phyloP scores from a whole-genome alignment of 352 stramenopile species.

The Peronospora farinosa region DNA sequence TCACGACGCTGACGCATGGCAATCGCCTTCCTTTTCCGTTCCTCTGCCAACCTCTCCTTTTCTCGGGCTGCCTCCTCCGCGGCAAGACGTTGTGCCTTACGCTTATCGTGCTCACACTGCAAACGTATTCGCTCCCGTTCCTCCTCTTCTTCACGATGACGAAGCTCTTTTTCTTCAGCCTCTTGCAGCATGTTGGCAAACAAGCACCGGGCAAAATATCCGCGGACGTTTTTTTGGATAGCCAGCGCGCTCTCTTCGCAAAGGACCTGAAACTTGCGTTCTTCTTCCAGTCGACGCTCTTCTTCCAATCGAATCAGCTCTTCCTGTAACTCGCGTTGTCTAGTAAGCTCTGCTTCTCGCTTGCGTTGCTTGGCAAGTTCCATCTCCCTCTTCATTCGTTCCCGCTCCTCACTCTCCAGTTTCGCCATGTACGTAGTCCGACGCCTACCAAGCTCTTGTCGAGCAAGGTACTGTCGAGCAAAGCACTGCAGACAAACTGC shows the following conservation, averaged over 20 bases:
- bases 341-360: conserved; percentile 13
- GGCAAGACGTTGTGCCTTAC: conserved; percentile 23
- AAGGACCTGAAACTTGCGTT: conserved; percentile 11
- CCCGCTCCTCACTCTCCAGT: conserved; percentile 31
- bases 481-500: conserved; percentile 48
- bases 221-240: conserved; percentile 43
- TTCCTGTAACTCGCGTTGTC: conserved; percentile 30
- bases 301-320: conserved; percentile 27
- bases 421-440: conserved; percentile 33
- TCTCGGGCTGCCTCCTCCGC: conserved; percentile 36
- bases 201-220: conserved; percentile 40
- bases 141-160: conserved; percentile 40
- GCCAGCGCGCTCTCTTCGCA: conserved; percentile 32
- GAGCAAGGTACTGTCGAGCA: conserved; percentile 32
- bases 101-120: conserved; percentile 29
- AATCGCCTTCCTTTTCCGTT: conserved; percentile 29
- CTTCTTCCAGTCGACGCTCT: conserved; percentile 35
- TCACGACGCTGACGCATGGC: conserved; percentile 29
- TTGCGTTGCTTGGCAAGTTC: conserved; percentile 27
- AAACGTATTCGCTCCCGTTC: conserved; percentile 35
- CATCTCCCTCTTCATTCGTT: conserved; percentile 30
- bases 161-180: conserved; percentile 32
- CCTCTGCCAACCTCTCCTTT: conserved; percentile 27
- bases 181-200: conserved; percentile 34
- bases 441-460: conserved; percentile 28